Evolutionary conservation across 768 basidiomycete genomes (phyloP).

Genomic region (Lentinula edodes): DNA sequence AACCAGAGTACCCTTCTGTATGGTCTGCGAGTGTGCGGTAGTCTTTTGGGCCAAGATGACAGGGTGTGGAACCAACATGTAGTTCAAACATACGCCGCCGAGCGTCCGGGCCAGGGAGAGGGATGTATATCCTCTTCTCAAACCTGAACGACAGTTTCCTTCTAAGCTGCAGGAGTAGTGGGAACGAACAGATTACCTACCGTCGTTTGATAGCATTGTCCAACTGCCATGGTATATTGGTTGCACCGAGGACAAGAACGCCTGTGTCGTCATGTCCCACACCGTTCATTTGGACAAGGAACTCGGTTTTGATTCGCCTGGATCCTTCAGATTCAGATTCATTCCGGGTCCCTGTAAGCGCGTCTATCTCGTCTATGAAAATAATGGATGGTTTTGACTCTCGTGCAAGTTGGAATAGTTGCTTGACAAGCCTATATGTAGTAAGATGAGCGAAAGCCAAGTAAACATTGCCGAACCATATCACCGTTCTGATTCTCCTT

Average conservation of each 20-base stretch:
- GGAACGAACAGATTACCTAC: constrained; percentile 27
- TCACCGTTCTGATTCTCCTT: constrained; percentile 95
- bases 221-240: constrained; percentile 98
- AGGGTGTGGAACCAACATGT: constrained; percentile 90
- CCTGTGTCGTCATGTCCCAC: constrained; percentile 98
- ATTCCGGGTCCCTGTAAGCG: constrained; percentile 87
- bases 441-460: background rate
- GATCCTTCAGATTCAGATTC: constrained; percentile 98
- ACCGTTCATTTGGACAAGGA: constrained; percentile 97
- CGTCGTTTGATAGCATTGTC: constrained; percentile 97
- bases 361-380: constrained; percentile 98
- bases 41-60: constrained; percentile 72
- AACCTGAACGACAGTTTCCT: constrained; percentile 45
- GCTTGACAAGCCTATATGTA: constrained; percentile 81
- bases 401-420: constrained; percentile 93
- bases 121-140: constrained; percentile 98
- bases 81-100: constrained; percentile 95
- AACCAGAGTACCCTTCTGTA: constrained; percentile 94
- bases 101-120: constrained; percentile 90
- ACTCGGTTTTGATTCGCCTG: constrained; percentile 96
- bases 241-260: constrained; percentile 93
- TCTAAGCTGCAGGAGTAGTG: background rate
- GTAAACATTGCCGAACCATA: background rate
- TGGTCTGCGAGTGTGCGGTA: constrained; percentile 75
- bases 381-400: constrained; percentile 97